Base-by-base conservation (phyloP, 2,329 filamentous ascomycete genomes). In the Hypoxylon sp. region DNA sequence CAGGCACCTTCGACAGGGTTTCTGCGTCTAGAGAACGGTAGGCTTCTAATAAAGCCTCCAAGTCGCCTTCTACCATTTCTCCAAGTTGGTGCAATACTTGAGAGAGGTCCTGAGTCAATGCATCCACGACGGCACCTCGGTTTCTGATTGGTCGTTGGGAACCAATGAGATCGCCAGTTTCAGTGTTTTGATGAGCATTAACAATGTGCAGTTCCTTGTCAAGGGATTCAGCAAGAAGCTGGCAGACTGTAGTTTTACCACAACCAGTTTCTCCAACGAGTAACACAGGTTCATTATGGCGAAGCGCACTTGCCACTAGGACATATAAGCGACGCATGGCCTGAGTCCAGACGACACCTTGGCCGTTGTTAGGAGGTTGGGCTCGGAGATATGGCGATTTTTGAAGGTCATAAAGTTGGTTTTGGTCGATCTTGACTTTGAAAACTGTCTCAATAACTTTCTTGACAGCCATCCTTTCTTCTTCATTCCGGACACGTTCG, bases 171-270 rank as follows among this genome's bases (percentile, higher is more conserved):
- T 99, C 94, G 11, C 94, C 93, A 0, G 95, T 97, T 70, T 99
- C 95, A 0, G 94, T 92, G 60, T 99, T 99, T 62, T 97, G 93
- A 71, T 99, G 95, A 2, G 95, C 94, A 67, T 99, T 99, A 65
- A 99, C 88, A 62, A 93, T 94, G 61, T 92, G 86, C 27, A 99
- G 76, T 57, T 89, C 78, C 63, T 88, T 91, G 11, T 79, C 77
- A 56, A 90, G 80, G 3, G 90, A 88, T 65, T 96, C 88, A 2
- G 94, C 91, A 43, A 97, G 80, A 67, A 96, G 81, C 69, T 99
- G 94, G 61, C 91, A 95, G 5, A 99, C 89, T 2, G 93, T 97
- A 0, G 94, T 99, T 75, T 99, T 99, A 54, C 95, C 94, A 66
- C 93, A 97, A 4, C 94, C 94, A 12, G 94, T 99, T 69, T 99